Evolutionary conservation across 129 eudicot genomes (phyloP).

Genomic region (carrot (Daucus carota)): DNA sequence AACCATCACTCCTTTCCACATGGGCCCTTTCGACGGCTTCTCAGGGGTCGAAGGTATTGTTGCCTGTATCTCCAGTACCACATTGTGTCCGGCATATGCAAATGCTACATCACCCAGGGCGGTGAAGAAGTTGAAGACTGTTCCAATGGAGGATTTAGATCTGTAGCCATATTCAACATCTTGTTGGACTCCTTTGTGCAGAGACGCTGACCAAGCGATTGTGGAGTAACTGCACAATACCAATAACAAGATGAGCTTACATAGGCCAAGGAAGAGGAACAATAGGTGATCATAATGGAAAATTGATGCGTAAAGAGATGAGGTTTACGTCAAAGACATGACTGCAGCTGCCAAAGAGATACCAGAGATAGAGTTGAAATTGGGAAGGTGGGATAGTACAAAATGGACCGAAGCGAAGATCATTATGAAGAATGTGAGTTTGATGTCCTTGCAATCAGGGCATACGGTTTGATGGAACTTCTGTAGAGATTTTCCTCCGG

Average conservation of each 20-base stretch:
- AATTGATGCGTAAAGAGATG: neutral
- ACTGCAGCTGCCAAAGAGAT: conserved; percentile 74
- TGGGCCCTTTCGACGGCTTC: conserved; percentile 65
- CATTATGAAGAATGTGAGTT: conserved; percentile 50
- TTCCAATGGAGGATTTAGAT: conserved; percentile 23
- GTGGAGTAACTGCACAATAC: conserved; percentile 53
- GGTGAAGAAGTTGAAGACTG: conserved; percentile 44
- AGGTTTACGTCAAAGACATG: conserved; percentile 61
- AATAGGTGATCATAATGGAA: neutral
- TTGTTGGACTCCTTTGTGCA: conserved; percentile 44
- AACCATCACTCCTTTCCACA: conserved; percentile 65
- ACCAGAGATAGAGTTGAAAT: conserved; percentile 66
- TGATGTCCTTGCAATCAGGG: conserved; percentile 28
- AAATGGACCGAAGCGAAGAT: conserved; percentile 68
- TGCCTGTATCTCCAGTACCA: conserved; percentile 77
- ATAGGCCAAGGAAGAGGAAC: neutral
- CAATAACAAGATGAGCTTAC: neutral
- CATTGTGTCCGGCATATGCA: conserved; percentile 79
- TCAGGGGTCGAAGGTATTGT: conserved; percentile 71
- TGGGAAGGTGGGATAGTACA: conserved; percentile 66
- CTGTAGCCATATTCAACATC: conserved; percentile 42
- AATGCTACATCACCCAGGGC: conserved; percentile 76
- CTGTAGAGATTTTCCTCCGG: conserved; percentile 55
- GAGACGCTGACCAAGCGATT: conserved; percentile 69
- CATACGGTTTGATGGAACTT: conserved; percentile 47